A percentile compares a stretch with the other conserved stretches of the same genome.
Conservation (phyloP, 139 green algal species). For the Micractinium sp. region DNA sequence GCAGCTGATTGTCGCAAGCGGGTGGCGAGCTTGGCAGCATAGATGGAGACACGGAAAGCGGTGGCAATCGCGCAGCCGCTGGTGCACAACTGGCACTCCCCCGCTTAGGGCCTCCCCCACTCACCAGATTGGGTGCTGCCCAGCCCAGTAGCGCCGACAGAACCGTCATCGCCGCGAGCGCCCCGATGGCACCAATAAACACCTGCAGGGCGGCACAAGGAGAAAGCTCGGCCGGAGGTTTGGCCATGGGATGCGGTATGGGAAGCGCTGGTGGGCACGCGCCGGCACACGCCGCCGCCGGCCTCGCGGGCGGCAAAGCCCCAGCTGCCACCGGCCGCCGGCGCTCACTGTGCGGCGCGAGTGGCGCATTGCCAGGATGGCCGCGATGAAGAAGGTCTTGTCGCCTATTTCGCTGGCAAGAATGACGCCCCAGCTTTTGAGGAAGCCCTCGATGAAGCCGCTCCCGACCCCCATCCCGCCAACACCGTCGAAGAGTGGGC, state of each 20-base stretch:
- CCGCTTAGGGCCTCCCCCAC: conserved; percentile 21
- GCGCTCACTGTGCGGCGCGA: conserved; percentile 54
- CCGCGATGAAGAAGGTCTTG: conserved; percentile 99
- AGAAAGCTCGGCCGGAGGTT: not conserved
- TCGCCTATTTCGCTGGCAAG: conserved; percentile 79
- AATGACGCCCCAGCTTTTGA: conserved; percentile 72
- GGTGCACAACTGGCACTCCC: too few species aligned
- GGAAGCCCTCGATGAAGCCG: conserved; percentile 59
- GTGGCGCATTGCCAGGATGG: conserved; percentile 91
- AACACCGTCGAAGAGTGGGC: not conserved
- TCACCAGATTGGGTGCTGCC: conserved; percentile 86
- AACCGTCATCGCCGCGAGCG: conserved; percentile 92
- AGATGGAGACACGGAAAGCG: too few species aligned
- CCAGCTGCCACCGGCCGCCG: not conserved
- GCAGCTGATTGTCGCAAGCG: too few species aligned
- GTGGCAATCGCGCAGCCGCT: too few species aligned
- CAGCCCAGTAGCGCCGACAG: conserved; percentile 88
- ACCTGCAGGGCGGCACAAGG: conserved; percentile 64
- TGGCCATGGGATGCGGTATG: too few species aligned
- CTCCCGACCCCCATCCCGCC: conserved; percentile 8
- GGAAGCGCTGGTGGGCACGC: too few species aligned
- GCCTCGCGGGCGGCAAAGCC: not conserved
- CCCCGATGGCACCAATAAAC: conserved; percentile 81
- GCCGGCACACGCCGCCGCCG: not conserved
- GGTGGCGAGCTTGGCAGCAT: too few species aligned